Conservation (phyloP, 345 rosid species). For the Isatis tinctoria region DNA sequence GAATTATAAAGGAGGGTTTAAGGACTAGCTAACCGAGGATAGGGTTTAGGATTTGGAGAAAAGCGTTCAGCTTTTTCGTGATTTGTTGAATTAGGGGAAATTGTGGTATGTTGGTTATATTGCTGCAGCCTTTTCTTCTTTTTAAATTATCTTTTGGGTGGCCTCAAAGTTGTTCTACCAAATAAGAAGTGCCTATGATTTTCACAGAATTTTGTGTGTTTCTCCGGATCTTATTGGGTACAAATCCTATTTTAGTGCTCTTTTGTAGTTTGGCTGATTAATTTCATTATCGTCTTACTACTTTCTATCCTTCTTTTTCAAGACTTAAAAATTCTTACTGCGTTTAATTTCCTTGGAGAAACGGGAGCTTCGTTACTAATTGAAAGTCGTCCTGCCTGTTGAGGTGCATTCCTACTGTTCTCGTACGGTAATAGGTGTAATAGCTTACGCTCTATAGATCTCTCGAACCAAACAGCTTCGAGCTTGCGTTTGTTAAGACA, state of each 20-base stretch:
- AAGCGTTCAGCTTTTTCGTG: neutral
- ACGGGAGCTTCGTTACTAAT: neutral
- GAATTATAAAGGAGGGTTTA: slow-evolving; percentile 12
- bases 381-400: neutral
- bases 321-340: neutral
- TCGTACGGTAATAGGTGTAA: neutral
- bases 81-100: neutral
- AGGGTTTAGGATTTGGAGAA: slow-evolving; percentile 24
- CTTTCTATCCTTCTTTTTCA: neutral
- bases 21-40: neutral
- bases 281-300: neutral
- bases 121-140: neutral
- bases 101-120: neutral
- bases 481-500: neutral
- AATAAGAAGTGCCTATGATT: neutral
- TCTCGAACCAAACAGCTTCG: neutral
- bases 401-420: neutral
- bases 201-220: neutral
- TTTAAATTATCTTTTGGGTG: neutral
- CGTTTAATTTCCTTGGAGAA: neutral
- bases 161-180: neutral
- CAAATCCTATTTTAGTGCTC: neutral
- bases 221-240: neutral
- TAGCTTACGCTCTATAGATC: neutral
- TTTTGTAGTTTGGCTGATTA: neutral